These are phyloP conservation scores for Podospora bellae-mahoneyi DNA, from an alignment of 495 filamentous ascomycete genomes.

Conservation along the genomic window DNA sequence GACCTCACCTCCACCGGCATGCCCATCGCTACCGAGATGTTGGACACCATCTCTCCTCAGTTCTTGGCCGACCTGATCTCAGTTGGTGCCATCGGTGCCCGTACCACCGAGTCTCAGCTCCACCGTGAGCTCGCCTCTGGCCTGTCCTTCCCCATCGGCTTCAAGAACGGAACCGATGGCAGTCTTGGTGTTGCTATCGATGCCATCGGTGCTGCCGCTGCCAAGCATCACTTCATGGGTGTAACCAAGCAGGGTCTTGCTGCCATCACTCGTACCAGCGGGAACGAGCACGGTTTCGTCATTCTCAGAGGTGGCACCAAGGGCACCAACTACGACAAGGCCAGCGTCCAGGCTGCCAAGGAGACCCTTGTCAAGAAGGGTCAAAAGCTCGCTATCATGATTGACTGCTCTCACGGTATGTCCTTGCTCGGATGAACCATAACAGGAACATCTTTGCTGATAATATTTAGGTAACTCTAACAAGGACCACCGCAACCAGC, in stretches of 20 bases:
- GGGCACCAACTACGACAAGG: constrained; percentile 93
- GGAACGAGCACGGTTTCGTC: constrained; percentile 96
- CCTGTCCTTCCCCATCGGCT: constrained; percentile 95
- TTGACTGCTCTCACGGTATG: constrained; percentile 92
- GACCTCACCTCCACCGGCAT: constrained; percentile 82
- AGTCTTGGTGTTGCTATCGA: constrained; percentile 91
- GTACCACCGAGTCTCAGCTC: constrained; percentile 95
- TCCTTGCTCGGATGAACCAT: neutral
- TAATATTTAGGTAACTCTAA: constrained; percentile 61
- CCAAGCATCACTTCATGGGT: constrained; percentile 96
- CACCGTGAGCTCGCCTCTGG: constrained; percentile 96
- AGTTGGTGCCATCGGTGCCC: constrained; percentile 89
- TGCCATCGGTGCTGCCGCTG: constrained; percentile 85
- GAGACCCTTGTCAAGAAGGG: constrained; percentile 80
- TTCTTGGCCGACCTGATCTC: constrained; percentile 95
- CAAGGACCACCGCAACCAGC: constrained; percentile 84
- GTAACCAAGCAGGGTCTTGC: constrained; percentile 98
- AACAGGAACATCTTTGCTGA: neutral
- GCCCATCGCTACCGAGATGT: constrained; percentile 95
- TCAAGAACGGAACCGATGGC: constrained; percentile 99
- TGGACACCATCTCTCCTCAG: constrained; percentile 94
- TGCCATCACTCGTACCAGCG: constrained; percentile 85
- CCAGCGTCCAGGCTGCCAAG: constrained; percentile 72
- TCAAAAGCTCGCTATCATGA: constrained; percentile 88
- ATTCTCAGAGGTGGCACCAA: constrained; percentile 87